Evolutionary conservation across 2,329 filamentous ascomycete genomes (phyloP).

Genomic region (Aspergillus sp.): DNA sequence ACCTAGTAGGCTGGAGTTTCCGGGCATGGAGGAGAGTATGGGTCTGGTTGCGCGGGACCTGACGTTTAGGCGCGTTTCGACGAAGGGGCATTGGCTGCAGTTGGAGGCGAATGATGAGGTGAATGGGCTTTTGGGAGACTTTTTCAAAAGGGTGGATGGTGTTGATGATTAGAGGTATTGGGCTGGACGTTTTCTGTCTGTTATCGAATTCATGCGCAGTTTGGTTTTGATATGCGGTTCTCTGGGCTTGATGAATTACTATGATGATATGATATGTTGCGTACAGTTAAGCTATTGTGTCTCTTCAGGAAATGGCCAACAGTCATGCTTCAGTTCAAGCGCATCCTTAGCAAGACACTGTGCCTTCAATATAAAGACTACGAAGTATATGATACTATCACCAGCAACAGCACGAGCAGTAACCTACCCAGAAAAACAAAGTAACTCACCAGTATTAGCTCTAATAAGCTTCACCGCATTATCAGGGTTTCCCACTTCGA

Average conservation of each 20-base stretch:
- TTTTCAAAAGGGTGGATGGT: conserved; percentile 8
- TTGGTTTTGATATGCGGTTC: too few species aligned
- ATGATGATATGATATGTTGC: too few species aligned
- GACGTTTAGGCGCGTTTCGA: conserved; percentile 17
- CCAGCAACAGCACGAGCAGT: too few species aligned
- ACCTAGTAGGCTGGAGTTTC: conserved; percentile 10
- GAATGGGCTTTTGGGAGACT: conserved; percentile 20
- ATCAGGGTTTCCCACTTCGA: background rate
- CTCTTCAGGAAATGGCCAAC: too few species aligned
- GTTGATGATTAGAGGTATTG: background rate
- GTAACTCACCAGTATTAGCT: background rate
- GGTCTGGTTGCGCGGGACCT: conserved; percentile 15
- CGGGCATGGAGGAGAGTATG: conserved; percentile 14
- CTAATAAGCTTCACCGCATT: background rate
- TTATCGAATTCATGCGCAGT: too few species aligned
- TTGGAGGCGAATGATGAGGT: conserved; percentile 25
- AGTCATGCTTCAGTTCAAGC: too few species aligned
- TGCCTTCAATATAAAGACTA: too few species aligned
- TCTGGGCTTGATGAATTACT: too few species aligned
- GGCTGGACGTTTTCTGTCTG: too few species aligned
- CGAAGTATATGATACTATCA: too few species aligned
- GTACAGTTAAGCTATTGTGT: too few species aligned
- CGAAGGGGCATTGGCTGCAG: conserved; percentile 26
- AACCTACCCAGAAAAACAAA: background rate
- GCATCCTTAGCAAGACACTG: too few species aligned